Conservation (phyloP, 306 rosid species). For the Vicia sativa region DNA sequence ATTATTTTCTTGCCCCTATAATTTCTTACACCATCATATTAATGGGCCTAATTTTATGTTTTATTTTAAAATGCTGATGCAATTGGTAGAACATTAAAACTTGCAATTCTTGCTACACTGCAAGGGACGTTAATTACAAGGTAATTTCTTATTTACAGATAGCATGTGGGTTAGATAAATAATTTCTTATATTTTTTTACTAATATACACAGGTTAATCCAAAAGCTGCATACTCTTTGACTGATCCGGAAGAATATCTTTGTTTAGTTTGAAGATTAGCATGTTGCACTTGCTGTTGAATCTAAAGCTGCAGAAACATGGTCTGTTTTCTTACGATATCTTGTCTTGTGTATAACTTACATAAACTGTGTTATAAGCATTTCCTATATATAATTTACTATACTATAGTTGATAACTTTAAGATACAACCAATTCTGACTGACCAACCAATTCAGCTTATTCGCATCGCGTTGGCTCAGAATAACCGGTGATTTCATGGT, state of each 20-base stretch:
- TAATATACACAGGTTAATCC: conserved; percentile 70
- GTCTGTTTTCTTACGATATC: conserved; percentile 40
- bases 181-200: conserved; percentile 20
- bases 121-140: conserved; percentile 66
- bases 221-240: conserved; percentile 89
- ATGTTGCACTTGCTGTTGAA: conserved; percentile 90
- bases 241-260: too few species aligned
- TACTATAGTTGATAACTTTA: background rate
- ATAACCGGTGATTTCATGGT: background rate
- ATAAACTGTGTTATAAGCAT: background rate
- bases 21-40: too few species aligned
- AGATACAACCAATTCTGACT: background rate
- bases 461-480: background rate
- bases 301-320: conserved; percentile 72
- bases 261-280: conserved; percentile 96
- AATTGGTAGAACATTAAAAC: conserved; percentile 76
- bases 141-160: conserved; percentile 46
- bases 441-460: background rate
- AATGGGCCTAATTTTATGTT: too few species aligned
- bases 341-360: background rate
- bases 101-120: conserved; percentile 88
- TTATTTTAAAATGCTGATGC: too few species aligned
- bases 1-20: too few species aligned
- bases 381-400: background rate
- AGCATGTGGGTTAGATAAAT: conserved; percentile 13